phyloP scores from a whole-genome alignment of 2,329 filamentous ascomycete genomes.

The Claviceps arundinis region DNA sequence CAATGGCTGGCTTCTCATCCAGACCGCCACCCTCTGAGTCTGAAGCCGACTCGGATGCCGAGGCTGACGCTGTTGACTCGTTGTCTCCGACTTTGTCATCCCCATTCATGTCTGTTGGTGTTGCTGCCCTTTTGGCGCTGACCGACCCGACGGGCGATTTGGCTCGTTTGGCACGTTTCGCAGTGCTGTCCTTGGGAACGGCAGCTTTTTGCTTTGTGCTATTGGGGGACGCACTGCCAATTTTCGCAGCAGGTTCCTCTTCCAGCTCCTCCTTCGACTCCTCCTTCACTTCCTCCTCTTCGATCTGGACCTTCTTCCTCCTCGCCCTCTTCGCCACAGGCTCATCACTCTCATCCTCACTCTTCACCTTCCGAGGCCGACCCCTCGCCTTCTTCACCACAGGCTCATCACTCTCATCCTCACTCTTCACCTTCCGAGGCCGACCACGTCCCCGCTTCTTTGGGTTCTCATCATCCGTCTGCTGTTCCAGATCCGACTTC shows the following conservation, averaged over 20 bases:
- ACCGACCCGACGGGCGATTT: background rate
- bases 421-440: conserved; percentile 18
- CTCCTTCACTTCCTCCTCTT: conserved; percentile 39
- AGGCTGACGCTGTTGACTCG: background rate
- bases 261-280: background rate
- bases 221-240: background rate
- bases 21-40: conserved; percentile 35
- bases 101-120: conserved; percentile 15
- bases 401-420: conserved; percentile 44
- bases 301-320: conserved; percentile 30
- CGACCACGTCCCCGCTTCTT: conserved; percentile 38
- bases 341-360: conserved; percentile 39
- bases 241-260: background rate
- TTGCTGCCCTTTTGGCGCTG: conserved; percentile 7
- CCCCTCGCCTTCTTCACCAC: conserved; percentile 43
- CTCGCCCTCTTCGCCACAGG: conserved; percentile 47
- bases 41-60: conserved; percentile 19
- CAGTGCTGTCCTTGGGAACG: conserved; percentile 14
- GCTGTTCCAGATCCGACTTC: conserved; percentile 23
- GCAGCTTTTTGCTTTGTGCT: conserved; percentile 10
- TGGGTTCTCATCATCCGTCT: conserved; percentile 18
- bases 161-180: background rate
- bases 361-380: conserved; percentile 22
- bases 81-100: conserved; percentile 13
- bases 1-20: conserved; percentile 54